Base-by-base conservation (phyloP, 2,329 filamentous ascomycete genomes). In the Amylocarpus encephaloides region DNA sequence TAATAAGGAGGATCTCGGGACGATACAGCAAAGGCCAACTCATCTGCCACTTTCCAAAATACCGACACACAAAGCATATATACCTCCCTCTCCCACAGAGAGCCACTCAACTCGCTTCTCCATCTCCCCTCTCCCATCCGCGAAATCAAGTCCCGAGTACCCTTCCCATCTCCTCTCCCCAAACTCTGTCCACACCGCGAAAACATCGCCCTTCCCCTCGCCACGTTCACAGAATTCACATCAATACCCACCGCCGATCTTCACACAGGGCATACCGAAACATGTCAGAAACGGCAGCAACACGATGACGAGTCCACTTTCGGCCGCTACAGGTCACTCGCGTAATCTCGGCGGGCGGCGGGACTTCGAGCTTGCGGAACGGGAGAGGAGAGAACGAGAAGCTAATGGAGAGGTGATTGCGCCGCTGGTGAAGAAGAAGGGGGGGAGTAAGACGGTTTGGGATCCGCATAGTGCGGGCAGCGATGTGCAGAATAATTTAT, bases 31-130 rank as follows among this genome's bases (percentile, higher is more conserved):
- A 39, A 38, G 30, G 26, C 43, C 38, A 46, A 46, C 15, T 39
- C 48, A 32, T n/a, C 38, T 40, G 15, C 38, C 48, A 42, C 18
- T 43, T 16, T 43, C 36, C 41, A n/a, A 40, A 4, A 46, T 59
- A 6, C 55, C 57, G 9, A 52, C 57, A 2, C 57, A 61, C 43
- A 52, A 55, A 38, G 58, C 59, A 7, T 59, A 61, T 32, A 59
- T 59, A 22, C 53, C 56, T 16, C 41, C 50, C 6, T 35, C 48
- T 13, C 46, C 50, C 16, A 46, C 49, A 39, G 39, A 26, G 39
- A 49, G 33, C 16, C 47, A 49, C 22, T 49, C 41, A 36, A 49
- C 26, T 13, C 38, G 30, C n/a, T 46, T 45, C 36, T 49, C 44
- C 19, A 50, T 48, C 15, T 46, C 52, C 19, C 41, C 43, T 15